Evolutionary conservation across 331 rosid genomes (phyloP), one percentile per base, ranked within the genome.

Genomic region (Quercus tomentella): DNA sequence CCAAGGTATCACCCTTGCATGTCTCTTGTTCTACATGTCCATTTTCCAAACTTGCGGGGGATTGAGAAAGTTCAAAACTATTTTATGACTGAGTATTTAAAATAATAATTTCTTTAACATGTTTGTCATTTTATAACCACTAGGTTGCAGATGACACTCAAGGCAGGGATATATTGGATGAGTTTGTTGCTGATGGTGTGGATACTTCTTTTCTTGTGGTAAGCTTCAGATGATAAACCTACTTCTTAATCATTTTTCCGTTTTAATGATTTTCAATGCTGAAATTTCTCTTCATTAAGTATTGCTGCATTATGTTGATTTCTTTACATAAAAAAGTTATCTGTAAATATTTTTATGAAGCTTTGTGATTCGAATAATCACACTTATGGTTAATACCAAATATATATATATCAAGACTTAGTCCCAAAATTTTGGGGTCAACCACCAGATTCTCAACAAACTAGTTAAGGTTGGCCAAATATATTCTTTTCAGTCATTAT

Each of bases 61-160:
- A 41, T 2, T 41, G 12, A 41, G 12, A 41, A 41, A 41, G 12
- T 49, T 49, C 17, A 49, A 49, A 11, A 49, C 1, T 49, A 14
- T 49, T 49, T 49, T 49, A 49, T 49, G 1, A 49, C 54, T 0
- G n/a, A 35, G 7, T 35, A 15, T 21, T 67, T 10, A 55, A 7
- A 41, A 3, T 73, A 18, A 28, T 18, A 21, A 5, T 37, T 21
- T 85, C 21, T 61, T 14, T 16, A 30, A 68, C 57, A 4, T 23
- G 30, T 56, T 49, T 35, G 31, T 78, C 83, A 49, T 72, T 78
- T 80, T 78, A 77, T 76, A 76, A 83, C 82, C 63, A 77, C 76
- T 84, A 95, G 99, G 79, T 93, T 82, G 94, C 99, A 28, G 81
- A 89, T 79, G 99, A 95, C 77, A 31, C 78, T 37, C 98, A 89